Evolutionary conservation across 2,329 filamentous ascomycete species (phyloP).

Genomic region (Xylariales sp.): DNA sequence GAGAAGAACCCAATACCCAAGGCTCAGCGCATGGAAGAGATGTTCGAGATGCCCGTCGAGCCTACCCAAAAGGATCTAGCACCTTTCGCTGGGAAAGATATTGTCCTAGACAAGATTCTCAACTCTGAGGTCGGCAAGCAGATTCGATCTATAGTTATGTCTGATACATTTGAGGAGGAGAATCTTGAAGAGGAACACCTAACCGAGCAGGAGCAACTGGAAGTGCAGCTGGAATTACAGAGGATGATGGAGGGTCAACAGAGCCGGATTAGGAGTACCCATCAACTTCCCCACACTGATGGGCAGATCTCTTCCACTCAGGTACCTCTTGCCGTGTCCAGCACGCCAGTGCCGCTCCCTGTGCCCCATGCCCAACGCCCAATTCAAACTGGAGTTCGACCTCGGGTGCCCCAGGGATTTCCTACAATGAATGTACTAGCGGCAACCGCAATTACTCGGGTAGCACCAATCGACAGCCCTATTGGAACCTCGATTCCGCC

Average conservation of each 20-base stretch:
- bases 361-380: too few relatives aligned
- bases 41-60: conserved; percentile 54
- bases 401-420: neutral
- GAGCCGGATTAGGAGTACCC: too few relatives aligned
- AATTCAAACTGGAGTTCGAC: neutral
- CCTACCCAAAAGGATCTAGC: conserved; percentile 47
- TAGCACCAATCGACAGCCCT: too few relatives aligned
- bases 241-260: too few relatives aligned
- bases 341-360: too few relatives aligned
- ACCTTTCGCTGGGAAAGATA: conserved; percentile 57
- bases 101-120: conserved; percentile 49
- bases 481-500: neutral
- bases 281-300: conserved; percentile 16
- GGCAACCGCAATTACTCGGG: neutral
- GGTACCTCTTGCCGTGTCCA: neutral
- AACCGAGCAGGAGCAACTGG: conserved; percentile 55
- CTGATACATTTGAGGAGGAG: conserved; percentile 70
- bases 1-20: conserved; percentile 71
- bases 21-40: conserved; percentile 52
- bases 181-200: conserved; percentile 52
- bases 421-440: neutral
- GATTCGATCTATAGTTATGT: conserved; percentile 57
- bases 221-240: conserved; percentile 40
- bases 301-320: neutral
- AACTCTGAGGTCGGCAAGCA: conserved; percentile 27